These are phyloP conservation scores for Aurinia saxatilis DNA, from an alignment of 345 rosid species.

Conservation along the genomic window DNA sequence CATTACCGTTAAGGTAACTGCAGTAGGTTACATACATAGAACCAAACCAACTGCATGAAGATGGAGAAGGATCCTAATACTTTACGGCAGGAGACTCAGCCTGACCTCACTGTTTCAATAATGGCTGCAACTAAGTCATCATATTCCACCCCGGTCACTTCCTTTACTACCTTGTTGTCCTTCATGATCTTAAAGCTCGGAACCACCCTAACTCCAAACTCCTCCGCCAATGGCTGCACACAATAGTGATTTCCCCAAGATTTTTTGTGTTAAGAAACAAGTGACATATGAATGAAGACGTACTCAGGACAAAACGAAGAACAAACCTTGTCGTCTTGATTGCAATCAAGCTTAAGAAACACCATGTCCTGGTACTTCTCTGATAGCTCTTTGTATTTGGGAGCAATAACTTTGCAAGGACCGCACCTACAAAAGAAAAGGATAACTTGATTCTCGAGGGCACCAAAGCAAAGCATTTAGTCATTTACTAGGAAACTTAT, in stretches of 20 bases:
- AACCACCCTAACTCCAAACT: slow-evolving; percentile 78
- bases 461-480: not conserved
- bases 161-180: slow-evolving; percentile 64
- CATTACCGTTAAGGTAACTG: not conserved
- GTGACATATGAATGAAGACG: not conserved
- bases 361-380: slow-evolving; percentile 71
- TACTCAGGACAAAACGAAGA: not conserved
- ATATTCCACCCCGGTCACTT: slow-evolving; percentile 73
- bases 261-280: not conserved
- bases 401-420: slow-evolving; percentile 91
- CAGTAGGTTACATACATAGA: slow-evolving; percentile 2
- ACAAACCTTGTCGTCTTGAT: slow-evolving; percentile 72
- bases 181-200: slow-evolving; percentile 88
- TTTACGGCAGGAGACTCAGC: slow-evolving; percentile 34
- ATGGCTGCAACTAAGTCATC: slow-evolving; percentile 71
- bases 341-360: slow-evolving; percentile 92
- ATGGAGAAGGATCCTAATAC: slow-evolving; percentile 8
- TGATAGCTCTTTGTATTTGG: slow-evolving; percentile 65
- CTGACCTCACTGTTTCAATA: slow-evolving; percentile 61
- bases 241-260: slow-evolving; percentile 18
- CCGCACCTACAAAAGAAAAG: slow-evolving; percentile 77
- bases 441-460: not conserved
- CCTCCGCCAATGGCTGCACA: slow-evolving; percentile 84
- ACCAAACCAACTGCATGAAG: slow-evolving; percentile 9
- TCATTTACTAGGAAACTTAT: not conserved